Evolutionary conservation across 441 rosid genomes (phyloP).

Genomic region (Brassica balearica): DNA sequence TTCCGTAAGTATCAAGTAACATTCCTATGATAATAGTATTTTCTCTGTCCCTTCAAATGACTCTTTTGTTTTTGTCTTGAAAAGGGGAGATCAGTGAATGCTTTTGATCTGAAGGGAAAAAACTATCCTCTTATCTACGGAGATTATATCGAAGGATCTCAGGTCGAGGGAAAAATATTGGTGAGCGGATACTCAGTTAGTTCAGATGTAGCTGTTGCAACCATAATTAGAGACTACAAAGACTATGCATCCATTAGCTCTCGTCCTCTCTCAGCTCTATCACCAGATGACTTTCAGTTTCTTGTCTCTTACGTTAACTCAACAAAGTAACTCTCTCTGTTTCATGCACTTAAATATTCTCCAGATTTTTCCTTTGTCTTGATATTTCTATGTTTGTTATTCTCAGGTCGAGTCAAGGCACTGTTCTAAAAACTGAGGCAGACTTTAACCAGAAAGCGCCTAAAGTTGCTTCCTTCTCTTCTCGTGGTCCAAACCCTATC

Average conservation of each 20-base stretch:
- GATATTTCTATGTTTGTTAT: background rate
- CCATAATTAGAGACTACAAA: background rate
- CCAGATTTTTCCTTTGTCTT: background rate
- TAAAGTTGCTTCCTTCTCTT: slow-evolving; percentile 32
- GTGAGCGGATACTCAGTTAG: background rate
- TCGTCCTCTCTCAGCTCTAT: background rate
- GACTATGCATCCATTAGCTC: background rate
- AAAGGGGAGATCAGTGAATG: slow-evolving; percentile 30
- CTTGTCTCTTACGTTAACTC: slow-evolving; percentile 34
- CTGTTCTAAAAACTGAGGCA: slow-evolving; percentile 40
- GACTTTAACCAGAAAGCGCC: slow-evolving; percentile 24
- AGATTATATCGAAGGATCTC: background rate
- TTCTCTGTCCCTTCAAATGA: no score
- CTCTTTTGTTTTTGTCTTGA: background rate
- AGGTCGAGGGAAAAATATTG: slow-evolving; percentile 16
- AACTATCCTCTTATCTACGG: background rate
- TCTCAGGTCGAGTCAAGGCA: slow-evolving; percentile 42
- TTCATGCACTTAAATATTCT: background rate
- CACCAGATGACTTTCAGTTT: slow-evolving; percentile 23
- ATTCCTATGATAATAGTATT: background rate
- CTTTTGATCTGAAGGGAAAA: background rate
- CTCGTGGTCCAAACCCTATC: slow-evolving; percentile 41
- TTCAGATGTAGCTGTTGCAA: slow-evolving; percentile 5
- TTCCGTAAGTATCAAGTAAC: slow-evolving; percentile 35
- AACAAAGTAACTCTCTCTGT: slow-evolving; percentile 25